Conservation (phyloP, 2,329 filamentous ascomycete species). For the Drechslerella stenobrocha region DNA sequence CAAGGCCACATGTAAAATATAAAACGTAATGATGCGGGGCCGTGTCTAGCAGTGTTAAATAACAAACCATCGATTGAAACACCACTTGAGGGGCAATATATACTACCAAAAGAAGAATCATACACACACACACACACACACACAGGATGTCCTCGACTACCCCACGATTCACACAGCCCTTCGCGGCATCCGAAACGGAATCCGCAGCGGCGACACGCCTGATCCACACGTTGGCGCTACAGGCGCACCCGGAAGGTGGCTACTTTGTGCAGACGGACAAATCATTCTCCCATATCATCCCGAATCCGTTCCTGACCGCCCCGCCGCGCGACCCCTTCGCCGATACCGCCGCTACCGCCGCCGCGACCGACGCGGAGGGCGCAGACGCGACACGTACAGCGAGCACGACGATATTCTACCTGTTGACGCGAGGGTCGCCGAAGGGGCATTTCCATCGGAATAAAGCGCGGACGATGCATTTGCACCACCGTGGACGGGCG, state of each 20-base stretch:
- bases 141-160: conserved; percentile 3
- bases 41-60: too few relatives aligned
- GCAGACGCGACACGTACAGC: conserved; percentile 59
- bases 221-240: conserved; percentile 59
- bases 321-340: conserved; percentile 51
- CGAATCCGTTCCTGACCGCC: conserved; percentile 60
- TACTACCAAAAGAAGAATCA: too few relatives aligned
- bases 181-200: conserved; percentile 53
- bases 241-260: conserved; percentile 66
- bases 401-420: conserved; percentile 68
- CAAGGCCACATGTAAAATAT: too few relatives aligned
- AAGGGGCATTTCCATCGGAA: conserved; percentile 66
- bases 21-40: too few relatives aligned
- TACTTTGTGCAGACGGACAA: conserved; percentile 68
- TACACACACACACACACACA: too few relatives aligned
- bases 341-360: conserved; percentile 55
- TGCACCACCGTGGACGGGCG: conserved; percentile 66
- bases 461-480: conserved; percentile 65
- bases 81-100: too few relatives aligned
- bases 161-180: conserved; percentile 18
- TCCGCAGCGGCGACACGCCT: conserved; percentile 54
- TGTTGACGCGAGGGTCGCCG: conserved; percentile 63
- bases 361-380: conserved; percentile 23
- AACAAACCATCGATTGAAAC: too few relatives aligned
- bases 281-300: conserved; percentile 58